phyloP scores from a whole-genome alignment of 306 rosid genomes.

The Boehmeria nivea region DNA sequence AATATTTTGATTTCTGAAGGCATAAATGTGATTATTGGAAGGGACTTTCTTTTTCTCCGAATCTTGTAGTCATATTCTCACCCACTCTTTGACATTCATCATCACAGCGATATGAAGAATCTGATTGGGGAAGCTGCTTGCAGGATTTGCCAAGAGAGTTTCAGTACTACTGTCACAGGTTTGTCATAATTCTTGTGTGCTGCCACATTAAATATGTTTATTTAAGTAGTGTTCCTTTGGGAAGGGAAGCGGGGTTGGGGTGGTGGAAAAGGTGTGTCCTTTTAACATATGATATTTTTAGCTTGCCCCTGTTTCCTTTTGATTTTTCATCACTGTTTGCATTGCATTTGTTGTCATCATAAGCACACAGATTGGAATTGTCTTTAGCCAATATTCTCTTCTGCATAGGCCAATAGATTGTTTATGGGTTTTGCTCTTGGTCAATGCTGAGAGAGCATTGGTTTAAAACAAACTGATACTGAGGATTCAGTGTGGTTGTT shows the following conservation, averaged over 20 bases:
- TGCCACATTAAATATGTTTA: not conserved
- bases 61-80: not conserved
- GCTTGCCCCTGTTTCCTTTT: no score
- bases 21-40: not conserved
- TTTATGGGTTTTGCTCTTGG: no score
- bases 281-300: no score
- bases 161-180: conserved; percentile 75
- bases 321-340: no score
- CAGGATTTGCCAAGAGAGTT: conserved; percentile 78
- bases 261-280: no score
- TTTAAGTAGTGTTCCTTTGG: not conserved
- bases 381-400: no score
- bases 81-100: conserved; percentile 8
- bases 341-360: no score
- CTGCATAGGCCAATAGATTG: no score
- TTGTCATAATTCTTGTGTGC: not conserved
- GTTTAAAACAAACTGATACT: no score
- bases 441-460: no score
- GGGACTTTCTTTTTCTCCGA: not conserved
- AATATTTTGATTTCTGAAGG: not conserved
- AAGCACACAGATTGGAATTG: no score
- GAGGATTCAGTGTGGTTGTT: not conserved
- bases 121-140: conserved; percentile 83
- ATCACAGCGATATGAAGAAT: conserved; percentile 78
- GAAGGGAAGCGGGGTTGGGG: no score